A percentile compares a stretch with the other conserved stretches of the same genome.
These are phyloP conservation scores for Ascoidea asiatica DNA, from an alignment of 805 yeast genomes.

Conservation along the genomic window DNA sequence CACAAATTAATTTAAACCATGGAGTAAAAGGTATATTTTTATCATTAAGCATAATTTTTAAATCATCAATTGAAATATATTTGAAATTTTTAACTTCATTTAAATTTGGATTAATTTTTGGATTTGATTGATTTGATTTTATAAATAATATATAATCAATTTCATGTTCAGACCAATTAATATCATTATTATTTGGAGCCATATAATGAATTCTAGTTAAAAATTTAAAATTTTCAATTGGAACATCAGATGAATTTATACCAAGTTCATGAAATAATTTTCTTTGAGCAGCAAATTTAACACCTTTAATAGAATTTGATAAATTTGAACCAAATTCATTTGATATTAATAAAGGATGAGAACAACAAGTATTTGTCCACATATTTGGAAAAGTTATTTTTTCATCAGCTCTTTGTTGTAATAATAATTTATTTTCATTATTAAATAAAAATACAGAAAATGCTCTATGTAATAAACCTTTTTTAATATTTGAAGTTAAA, in stretches of 20 bases:
- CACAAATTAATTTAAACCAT: conserved; percentile 95
- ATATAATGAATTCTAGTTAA: conserved; percentile 91
- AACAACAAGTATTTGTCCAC: conserved; percentile 99
- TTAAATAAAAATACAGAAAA: conserved; percentile 92
- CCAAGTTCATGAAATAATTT: conserved; percentile 92
- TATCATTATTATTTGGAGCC: conserved; percentile 64
- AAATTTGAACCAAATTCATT: conserved; percentile 59
- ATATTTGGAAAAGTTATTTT: conserved; percentile 91
- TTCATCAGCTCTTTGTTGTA: conserved; percentile 94
- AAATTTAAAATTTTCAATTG: conserved; percentile 59
- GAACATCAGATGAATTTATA: conserved; percentile 44
- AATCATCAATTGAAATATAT: conserved; percentile 57
- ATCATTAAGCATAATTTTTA: conserved; percentile 68
- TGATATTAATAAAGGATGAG: conserved; percentile 84
- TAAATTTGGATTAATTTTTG: conserved; percentile 39
- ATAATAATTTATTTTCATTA: conserved; percentile 55
- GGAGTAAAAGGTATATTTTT: conserved; percentile 72
- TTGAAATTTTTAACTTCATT: conserved; percentile 78
- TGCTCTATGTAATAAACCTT: conserved; percentile 87
- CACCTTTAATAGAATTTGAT: conserved; percentile 58
- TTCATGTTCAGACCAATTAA: conserved; percentile 95
- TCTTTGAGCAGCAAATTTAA: conserved; percentile 78
- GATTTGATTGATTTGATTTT: conserved; percentile 33
- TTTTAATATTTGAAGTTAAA: conserved; percentile 73
- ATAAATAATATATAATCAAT: conserved; percentile 87